phyloP scores from a whole-genome alignment of 2,329 filamentous ascomycete genomes.

The Microcera coccophila region DNA sequence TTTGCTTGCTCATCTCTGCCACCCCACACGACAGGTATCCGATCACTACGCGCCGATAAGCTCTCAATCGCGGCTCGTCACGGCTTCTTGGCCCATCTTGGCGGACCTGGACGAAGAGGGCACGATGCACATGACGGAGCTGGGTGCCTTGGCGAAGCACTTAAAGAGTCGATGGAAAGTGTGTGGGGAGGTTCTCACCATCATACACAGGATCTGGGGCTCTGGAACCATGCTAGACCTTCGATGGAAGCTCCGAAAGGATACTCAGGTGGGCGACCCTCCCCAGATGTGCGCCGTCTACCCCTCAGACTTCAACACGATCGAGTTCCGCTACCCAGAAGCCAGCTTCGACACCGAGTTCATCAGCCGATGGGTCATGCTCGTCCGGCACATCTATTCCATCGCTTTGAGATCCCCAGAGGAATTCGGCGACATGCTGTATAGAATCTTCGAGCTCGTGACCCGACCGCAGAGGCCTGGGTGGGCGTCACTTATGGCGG shows the following conservation, averaged over 20 bases:
- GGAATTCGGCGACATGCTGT: constrained; percentile 16
- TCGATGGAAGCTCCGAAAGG: too few relatives aligned
- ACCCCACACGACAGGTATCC: constrained; percentile 15
- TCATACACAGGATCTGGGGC: too few relatives aligned
- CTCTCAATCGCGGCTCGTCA: too few relatives aligned
- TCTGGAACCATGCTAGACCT: too few relatives aligned
- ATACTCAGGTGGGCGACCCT: too few relatives aligned
- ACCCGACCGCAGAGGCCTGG: constrained; percentile 14
- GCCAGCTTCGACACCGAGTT: constrained; percentile 24
- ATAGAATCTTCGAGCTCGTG: constrained; percentile 22
- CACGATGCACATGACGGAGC: constrained; percentile 1
- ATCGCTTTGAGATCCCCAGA: constrained; percentile 14
- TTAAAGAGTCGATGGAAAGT: constrained; percentile 11
- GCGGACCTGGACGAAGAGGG: constrained; percentile 15
- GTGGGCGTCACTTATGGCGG: constrained; percentile 18
- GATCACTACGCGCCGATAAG: too few relatives aligned
- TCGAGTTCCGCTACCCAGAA: constrained; percentile 30
- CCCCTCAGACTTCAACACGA: constrained; percentile 21
- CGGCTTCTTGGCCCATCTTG: too few relatives aligned
- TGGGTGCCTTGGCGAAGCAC: constrained; percentile 3
- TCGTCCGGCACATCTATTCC: constrained; percentile 22
- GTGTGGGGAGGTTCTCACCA: too few relatives aligned
- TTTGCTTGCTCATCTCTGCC: constrained; percentile 21
- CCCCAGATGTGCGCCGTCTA: constrained; percentile 22
- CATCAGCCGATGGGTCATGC: constrained; percentile 22